A percentile compares a stretch with the other conserved stretches of the same genome.
Conservation (phyloP, 441 rosid species). For the Populus hybrid region DNA sequence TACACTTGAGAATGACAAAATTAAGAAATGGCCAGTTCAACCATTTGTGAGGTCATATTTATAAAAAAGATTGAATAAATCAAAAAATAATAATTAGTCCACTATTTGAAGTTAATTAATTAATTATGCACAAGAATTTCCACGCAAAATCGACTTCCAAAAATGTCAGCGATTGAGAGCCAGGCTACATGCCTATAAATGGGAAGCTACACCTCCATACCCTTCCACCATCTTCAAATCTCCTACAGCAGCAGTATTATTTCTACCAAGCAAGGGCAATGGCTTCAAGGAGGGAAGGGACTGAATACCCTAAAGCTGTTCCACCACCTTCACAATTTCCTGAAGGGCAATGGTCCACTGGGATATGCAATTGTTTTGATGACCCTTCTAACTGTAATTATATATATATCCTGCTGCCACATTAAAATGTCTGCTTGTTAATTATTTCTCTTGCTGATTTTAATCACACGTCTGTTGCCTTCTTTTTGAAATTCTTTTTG, state of each 20-base stretch:
- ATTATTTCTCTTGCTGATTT: background rate
- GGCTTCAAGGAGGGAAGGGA: background rate
- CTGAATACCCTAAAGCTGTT: background rate
- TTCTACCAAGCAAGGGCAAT: background rate
- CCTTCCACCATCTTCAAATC: background rate
- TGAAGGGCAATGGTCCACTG: slow-evolving; percentile 47
- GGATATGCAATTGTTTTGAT: slow-evolving; percentile 46
- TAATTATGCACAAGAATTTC: background rate
- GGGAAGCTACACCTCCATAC: background rate
- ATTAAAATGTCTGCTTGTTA: background rate
- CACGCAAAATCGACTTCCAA: background rate
- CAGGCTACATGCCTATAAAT: background rate
- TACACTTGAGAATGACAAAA: no score
- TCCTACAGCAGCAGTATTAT: background rate
- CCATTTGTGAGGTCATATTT: background rate
- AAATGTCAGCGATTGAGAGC: background rate
- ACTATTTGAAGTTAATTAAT: background rate
- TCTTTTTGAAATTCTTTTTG: slow-evolving; percentile 11
- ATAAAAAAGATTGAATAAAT: background rate
- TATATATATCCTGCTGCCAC: background rate
- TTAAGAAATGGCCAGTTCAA: background rate
- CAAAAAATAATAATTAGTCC: background rate
- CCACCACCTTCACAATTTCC: background rate
- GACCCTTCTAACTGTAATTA: slow-evolving; percentile 39
- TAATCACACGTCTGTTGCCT: background rate